phyloP scores from a whole-genome alignment of 2,329 filamentous ascomycete genomes.

The Trichophyton equinum region DNA sequence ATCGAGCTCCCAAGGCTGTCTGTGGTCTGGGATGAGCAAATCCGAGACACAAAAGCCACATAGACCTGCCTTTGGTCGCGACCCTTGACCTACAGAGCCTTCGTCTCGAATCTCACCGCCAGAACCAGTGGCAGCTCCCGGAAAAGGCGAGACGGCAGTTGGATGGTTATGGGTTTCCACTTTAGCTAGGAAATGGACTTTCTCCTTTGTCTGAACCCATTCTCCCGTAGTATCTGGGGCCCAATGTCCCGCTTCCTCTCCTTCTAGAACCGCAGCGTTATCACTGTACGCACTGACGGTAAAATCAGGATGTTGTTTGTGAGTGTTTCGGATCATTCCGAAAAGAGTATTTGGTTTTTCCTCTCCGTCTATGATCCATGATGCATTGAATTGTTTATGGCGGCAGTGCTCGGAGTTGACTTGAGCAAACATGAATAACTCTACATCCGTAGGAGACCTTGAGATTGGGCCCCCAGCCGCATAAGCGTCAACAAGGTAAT shows the following conservation, averaged over 20 bases:
- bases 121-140: slow-evolving; percentile 86
- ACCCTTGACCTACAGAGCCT: slow-evolving; percentile 84
- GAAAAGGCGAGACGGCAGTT: slow-evolving; percentile 85
- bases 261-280: slow-evolving; percentile 85
- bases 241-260: slow-evolving; percentile 64
- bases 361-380: slow-evolving; percentile 85
- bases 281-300: slow-evolving; percentile 96
- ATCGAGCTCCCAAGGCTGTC: slow-evolving; percentile 80
- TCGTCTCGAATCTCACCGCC: slow-evolving; percentile 95
- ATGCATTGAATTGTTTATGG: slow-evolving; percentile 90
- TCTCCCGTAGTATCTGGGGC: slow-evolving; percentile 75
- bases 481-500: slow-evolving; percentile 83
- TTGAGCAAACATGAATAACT: slow-evolving; percentile 98
- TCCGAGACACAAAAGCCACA: slow-evolving; percentile 93
- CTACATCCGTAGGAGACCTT: slow-evolving; percentile 67
- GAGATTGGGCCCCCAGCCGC: slow-evolving; percentile 47
- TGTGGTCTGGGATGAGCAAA: slow-evolving; percentile 71
- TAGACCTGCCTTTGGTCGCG: slow-evolving; percentile 82
- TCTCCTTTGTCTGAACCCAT: slow-evolving; percentile 78
- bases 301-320: slow-evolving; percentile 60
- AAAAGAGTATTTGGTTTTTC: slow-evolving; percentile 72
- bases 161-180: slow-evolving; percentile 98
- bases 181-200: slow-evolving; percentile 78
- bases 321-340: slow-evolving; percentile 92
- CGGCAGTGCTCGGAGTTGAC: slow-evolving; percentile 94